Percentiles rank a stretch among this genome's conserved stretches.
These are phyloP conservation scores for Candida methanosorbosa DNA, from an alignment of 805 yeast species.

Conservation along the genomic window DNA sequence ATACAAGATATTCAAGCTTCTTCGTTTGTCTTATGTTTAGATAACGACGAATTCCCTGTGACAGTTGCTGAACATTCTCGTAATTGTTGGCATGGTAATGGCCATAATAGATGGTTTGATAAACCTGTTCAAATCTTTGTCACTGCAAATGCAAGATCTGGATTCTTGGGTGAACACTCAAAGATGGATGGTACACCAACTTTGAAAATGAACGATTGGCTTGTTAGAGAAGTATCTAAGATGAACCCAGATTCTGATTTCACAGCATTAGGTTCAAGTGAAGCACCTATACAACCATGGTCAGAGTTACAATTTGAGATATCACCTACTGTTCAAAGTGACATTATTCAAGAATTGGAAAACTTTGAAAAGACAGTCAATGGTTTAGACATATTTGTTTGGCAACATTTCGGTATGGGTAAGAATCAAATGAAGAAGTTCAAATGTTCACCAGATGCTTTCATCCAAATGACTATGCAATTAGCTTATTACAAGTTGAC, in stretches of 20 bases:
- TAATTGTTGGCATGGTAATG: slow-evolving; percentile 94
- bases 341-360: slow-evolving; percentile 46
- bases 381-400: slow-evolving; percentile 66
- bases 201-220: slow-evolving; percentile 71
- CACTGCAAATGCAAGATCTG: slow-evolving; percentile 77
- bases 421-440: slow-evolving; percentile 76
- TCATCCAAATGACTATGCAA: slow-evolving; percentile 83
- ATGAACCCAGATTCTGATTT: slow-evolving; percentile 7
- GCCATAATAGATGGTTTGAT: slow-evolving; percentile 83
- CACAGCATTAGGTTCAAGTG: slow-evolving; percentile 1
- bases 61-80: slow-evolving; percentile 78
- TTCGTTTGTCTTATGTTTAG: slow-evolving; percentile 76
- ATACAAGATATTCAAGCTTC: slow-evolving; percentile 65
- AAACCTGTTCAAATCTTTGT: slow-evolving; percentile 84
- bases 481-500: slow-evolving; percentile 80
- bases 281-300: neutral
- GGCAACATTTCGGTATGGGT: slow-evolving; percentile 80
- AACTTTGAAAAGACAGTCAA: slow-evolving; percentile 47
- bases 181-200: slow-evolving; percentile 98
- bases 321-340: slow-evolving; percentile 37
- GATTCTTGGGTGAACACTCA: slow-evolving; percentile 94
- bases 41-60: slow-evolving; percentile 53
- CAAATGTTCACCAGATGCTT: slow-evolving; percentile 90
- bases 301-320: slow-evolving; percentile 48
- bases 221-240: slow-evolving; percentile 49